Evolutionary conservation across 192 early-diverging fungal genomes (phyloP), one percentile per base, ranked within the genome.

Genomic region (Ambispora gerdemannii): DNA sequence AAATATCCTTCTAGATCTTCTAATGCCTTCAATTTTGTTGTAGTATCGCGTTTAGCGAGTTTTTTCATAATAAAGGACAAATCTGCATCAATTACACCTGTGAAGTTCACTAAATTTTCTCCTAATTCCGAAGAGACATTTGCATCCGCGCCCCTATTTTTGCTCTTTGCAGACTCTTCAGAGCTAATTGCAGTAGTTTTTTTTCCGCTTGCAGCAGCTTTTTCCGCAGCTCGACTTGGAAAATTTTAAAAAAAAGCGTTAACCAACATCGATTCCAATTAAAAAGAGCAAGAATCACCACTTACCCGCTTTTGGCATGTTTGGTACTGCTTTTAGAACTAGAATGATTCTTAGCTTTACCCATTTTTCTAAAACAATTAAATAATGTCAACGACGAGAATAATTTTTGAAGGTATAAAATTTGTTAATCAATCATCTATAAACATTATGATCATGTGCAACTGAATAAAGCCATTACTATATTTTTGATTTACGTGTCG

Each of bases 241-340:
- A 10, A 4, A 0, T 3, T 20, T 43, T 8, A 50, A 49, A 31
- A 77, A 49, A 20, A 43, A 32, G n/a, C 17, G 27, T 35, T 34
- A 6, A 34, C n/a, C n/a, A n/a, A n/a, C n/a, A n/a, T n/a, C n/a
- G n/a, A n/a, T n/a, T n/a, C n/a, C n/a, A 19, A 22, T 49, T 72
- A 19, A n/a, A 17, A 3, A 49, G 4, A 22, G 6, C 30, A 10
- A 27, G 34, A 3, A 7, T 50, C 51, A 33, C n/a, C n/a, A 27
- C 63, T 63, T 87, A 93, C 93, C 92, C 92, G 87, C 89, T 91
- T 72, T 86, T 92, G 19, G 93, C 89, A 22, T 93, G 90, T 74
- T 92, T 86, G 53, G 88, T 80, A 72, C 92, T 93, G 60, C 92
- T 92, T 80, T 94, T 95, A 49, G 89, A 88, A 67, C 91, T 83